phyloP scores from a whole-genome alignment of 1,284 basidiomycete species.

The Fomitopsis schrenkii region DNA sequence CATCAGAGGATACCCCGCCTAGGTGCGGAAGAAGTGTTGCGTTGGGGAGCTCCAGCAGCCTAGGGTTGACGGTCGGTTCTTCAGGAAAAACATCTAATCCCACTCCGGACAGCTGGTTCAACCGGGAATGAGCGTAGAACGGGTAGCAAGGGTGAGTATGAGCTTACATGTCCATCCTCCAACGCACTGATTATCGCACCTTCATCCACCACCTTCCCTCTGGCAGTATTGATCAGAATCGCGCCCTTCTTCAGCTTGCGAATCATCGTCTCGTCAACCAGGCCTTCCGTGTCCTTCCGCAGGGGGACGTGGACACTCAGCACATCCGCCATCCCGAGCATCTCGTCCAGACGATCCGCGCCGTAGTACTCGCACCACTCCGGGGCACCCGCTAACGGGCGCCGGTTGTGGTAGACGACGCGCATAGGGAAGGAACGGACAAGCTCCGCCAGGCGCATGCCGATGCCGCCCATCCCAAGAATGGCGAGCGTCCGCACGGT shows the following conservation, averaged over 20 bases:
- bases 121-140: neutral
- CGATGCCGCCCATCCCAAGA: conserved; percentile 90
- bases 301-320: conserved; percentile 75
- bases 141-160: neutral
- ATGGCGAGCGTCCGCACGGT: conserved; percentile 80
- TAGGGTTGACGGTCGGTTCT: conserved; percentile 83
- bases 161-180: conserved; percentile 75
- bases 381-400: conserved; percentile 53
- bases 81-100: conserved; percentile 90
- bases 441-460: conserved; percentile 64
- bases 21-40: conserved; percentile 89
- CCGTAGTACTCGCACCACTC: conserved; percentile 75
- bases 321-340: conserved; percentile 77
- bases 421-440: conserved; percentile 82
- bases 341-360: conserved; percentile 57
- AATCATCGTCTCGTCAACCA: conserved; percentile 80
- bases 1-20: conserved; percentile 84
- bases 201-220: conserved; percentile 89
- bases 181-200: conserved; percentile 81
- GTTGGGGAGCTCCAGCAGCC: conserved; percentile 75
- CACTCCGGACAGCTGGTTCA: conserved; percentile 65
- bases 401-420: conserved; percentile 78
- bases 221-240: conserved; percentile 85
- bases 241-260: conserved; percentile 76
- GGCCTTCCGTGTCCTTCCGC: conserved; percentile 68